These are phyloP conservation scores for Aspergillus neotritici DNA, from an alignment of 2,329 filamentous ascomycete genomes.

Conservation along the genomic window DNA sequence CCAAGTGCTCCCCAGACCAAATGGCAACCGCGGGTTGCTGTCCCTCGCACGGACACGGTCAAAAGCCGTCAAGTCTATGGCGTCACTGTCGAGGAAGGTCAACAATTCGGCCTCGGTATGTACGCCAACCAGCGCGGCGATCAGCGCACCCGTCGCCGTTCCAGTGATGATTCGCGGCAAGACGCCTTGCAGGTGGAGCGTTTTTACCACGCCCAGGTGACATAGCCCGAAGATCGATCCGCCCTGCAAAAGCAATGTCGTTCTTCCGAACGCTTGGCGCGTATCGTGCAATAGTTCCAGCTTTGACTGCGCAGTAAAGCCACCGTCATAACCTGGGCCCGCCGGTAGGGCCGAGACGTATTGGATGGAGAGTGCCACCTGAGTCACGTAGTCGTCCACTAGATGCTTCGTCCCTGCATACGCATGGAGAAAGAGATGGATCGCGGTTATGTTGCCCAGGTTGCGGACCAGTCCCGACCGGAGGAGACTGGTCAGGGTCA, in stretches of 20 bases:
- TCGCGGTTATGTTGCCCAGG: slow-evolving; percentile 80
- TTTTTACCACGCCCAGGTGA: slow-evolving; percentile 85
- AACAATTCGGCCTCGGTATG: slow-evolving; percentile 82
- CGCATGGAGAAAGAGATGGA: slow-evolving; percentile 74
- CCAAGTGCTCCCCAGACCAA: slow-evolving; percentile 35
- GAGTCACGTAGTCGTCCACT: slow-evolving; percentile 84
- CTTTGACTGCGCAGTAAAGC: slow-evolving; percentile 68
- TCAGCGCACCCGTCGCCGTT: slow-evolving; percentile 82
- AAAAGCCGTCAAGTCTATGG: slow-evolving; percentile 79
- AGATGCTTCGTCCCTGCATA: slow-evolving; percentile 85
- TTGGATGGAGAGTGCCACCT: slow-evolving; percentile 74
- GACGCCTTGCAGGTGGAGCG: slow-evolving; percentile 71
- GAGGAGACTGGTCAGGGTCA: slow-evolving; percentile 70
- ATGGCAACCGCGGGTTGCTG: slow-evolving; percentile 8
- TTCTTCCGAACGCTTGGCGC: slow-evolving; percentile 79
- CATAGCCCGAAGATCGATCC: slow-evolving; percentile 88
- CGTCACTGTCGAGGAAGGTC: slow-evolving; percentile 67
- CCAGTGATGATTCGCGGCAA: slow-evolving; percentile 87
- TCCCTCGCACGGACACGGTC: slow-evolving; percentile 37
- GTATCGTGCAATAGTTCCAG: slow-evolving; percentile 82
- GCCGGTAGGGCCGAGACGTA: slow-evolving; percentile 67
- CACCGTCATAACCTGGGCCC: slow-evolving; percentile 43
- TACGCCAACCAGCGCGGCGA: slow-evolving; percentile 80
- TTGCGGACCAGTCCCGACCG: slow-evolving; percentile 74
- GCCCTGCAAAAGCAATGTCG: slow-evolving; percentile 78